Evolutionary conservation across 2,329 filamentous ascomycete genomes (phyloP), one percentile per base, ranked within the genome.

Genomic region (Scleromitrula shiraiana): DNA sequence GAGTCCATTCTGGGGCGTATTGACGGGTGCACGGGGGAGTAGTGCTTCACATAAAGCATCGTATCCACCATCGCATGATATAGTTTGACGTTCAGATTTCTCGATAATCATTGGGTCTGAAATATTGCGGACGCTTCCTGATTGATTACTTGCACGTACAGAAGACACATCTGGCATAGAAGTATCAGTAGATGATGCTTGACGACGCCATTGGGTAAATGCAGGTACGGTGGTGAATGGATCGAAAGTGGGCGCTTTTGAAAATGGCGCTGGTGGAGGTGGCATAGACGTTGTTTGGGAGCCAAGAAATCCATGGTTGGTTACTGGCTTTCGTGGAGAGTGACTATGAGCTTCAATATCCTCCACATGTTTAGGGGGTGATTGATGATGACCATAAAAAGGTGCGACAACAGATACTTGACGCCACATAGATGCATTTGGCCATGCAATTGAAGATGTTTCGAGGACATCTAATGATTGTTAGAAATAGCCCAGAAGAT

Each of bases 371-470:
- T 68, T 46, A 61, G 67, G 54, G 6, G 56, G 56, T 26, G 50
- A 43, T n/a, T n/a, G n/a, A 14, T 56, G 49, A 14, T 59, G 59
- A 32, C 53, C 44, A 41, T 58, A 51, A 41, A 59, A 59, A 27
- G 66, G 55, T 35, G 60, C 54, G 23, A 67, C 64, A 51, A 69
- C 65, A 12, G 69, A 65, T 15, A 68, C 64, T 30, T 72, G 73
- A 17, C 71, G 71, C 82, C 80, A 87, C 82, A 88, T 85, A 14
- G 70, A 66, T 17, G 76, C 68, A 61, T 85, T 89, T 7, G 88
- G 88, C 85, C 87, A 94, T 2, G 87, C 85, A 59, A 94, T 88
- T 3, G 76, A 76, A 2, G 80, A 81, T 51, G 70, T 73, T 64
- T 93, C 85, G 24, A 94, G 74, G 20, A 90, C 71, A 35, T 85